Percentiles rank a stretch among this genome's conserved stretches.
These are phyloP conservation scores for Leccinum variabile DNA, from an alignment of 1,284 basidiomycete genomes.

Conservation along the genomic window DNA sequence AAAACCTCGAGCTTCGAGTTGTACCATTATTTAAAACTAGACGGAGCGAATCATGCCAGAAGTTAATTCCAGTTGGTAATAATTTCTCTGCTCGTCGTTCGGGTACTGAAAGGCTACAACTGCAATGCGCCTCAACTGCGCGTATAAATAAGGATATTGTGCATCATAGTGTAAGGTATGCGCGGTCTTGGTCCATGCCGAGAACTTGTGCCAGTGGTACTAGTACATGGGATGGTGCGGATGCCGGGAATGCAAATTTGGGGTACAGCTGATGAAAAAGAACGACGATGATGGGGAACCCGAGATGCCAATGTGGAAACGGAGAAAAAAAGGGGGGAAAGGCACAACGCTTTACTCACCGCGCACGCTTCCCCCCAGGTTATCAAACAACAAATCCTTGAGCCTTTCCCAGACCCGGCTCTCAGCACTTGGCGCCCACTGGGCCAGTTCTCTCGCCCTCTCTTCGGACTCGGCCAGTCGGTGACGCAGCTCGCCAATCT, in stretches of 20 bases:
- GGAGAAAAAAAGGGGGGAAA: background rate
- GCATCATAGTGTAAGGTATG: conserved; percentile 26
- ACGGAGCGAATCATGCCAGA: conserved; percentile 2
- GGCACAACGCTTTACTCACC: conserved; percentile 21
- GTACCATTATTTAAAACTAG: conserved; percentile 16
- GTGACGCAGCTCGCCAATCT: conserved; percentile 26
- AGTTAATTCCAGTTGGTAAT: conserved; percentile 6
- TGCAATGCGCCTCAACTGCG: conserved; percentile 26
- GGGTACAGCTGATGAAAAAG: conserved; percentile 17
- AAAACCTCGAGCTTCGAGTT: conserved; percentile 11
- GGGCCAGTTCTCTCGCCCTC: conserved; percentile 20
- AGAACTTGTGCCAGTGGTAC: conserved; percentile 13
- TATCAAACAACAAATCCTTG: conserved; percentile 35
- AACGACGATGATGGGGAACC: conserved; percentile 2
- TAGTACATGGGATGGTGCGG: conserved; percentile 25
- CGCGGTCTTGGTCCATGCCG: conserved; percentile 26
- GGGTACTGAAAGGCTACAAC: conserved; percentile 17
- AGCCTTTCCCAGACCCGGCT: conserved; percentile 31
- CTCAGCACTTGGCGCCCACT: conserved; percentile 18
- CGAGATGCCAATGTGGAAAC: conserved; percentile 12
- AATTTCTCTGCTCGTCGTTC: conserved; percentile 6
- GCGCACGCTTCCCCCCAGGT: conserved; percentile 20
- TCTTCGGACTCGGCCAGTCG: conserved; percentile 28
- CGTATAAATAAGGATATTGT: conserved; percentile 21
- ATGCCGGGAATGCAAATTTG: conserved; percentile 26